Evolutionary conservation across 768 basidiomycete genomes (phyloP).

Genomic region (Agaricus blazei): DNA sequence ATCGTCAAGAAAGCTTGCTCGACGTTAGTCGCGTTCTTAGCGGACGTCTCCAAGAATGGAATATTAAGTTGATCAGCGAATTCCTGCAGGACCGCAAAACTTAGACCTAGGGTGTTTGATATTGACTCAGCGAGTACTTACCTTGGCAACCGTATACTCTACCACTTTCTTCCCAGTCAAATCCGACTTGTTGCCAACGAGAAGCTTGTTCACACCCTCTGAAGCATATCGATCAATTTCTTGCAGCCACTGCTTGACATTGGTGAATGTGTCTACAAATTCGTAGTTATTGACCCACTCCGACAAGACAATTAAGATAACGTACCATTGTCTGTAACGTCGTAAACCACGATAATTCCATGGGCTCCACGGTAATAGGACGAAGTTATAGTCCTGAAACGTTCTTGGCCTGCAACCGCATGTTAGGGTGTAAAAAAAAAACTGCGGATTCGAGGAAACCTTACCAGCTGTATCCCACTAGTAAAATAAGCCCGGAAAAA

Average conservation of each 20-base stretch:
- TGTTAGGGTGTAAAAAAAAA: conserved; percentile 1
- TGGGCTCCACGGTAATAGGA: conserved; percentile 99
- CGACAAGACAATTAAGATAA: not conserved
- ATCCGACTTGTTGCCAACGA: conserved; percentile 99
- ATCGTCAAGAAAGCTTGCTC: conserved; percentile 99
- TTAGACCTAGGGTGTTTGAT: conserved; percentile 1
- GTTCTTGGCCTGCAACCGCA: conserved; percentile 72
- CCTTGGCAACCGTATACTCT: conserved; percentile 85
- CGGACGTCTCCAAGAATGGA: conserved; percentile 98
- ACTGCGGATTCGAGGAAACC: conserved; percentile 13
- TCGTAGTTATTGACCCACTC: not conserved
- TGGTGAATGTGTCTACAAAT: conserved; percentile 78
- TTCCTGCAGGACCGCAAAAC: conserved; percentile 46
- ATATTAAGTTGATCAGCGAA: conserved; percentile 93
- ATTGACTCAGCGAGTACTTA: conserved; percentile 19
- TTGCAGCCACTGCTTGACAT: conserved; percentile 93
- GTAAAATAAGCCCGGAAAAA: not conserved
- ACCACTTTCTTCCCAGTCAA: conserved; percentile 96
- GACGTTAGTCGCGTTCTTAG: conserved; percentile 97
- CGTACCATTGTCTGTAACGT: conserved; percentile 90
- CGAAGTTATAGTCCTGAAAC: conserved; percentile 97
- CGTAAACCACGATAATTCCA: conserved; percentile 98
- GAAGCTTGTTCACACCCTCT: conserved; percentile 96
- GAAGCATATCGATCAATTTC: conserved; percentile 96
- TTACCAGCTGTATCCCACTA: conserved; percentile 98